A percentile compares a stretch with the other conserved stretches of the same genome.
These are phyloP conservation scores for Incumbomyces lentus DNA, from an alignment of 2,329 filamentous ascomycete genomes.

Conservation along the genomic window DNA sequence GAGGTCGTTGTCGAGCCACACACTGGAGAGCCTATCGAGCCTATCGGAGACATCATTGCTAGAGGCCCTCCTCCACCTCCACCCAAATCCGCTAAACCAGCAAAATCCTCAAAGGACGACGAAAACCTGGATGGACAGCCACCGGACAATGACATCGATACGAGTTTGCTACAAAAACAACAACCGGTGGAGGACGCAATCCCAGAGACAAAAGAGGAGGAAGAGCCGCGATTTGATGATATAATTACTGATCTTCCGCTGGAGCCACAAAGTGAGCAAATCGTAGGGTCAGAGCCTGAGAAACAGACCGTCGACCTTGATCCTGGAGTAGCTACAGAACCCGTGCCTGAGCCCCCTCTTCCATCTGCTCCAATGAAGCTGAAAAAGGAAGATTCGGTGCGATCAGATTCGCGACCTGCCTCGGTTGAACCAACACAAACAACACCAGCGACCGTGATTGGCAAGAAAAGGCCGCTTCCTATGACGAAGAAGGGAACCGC, in stretches of 20 bases:
- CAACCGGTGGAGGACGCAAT: slow-evolving; percentile 2
- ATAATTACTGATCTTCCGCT: no score
- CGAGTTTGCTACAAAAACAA: slow-evolving; percentile 1
- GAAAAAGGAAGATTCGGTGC: slow-evolving; percentile 14
- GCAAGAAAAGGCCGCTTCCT: slow-evolving; percentile 19
- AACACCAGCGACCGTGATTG: slow-evolving; percentile 13
- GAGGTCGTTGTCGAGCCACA: slow-evolving; percentile 20
- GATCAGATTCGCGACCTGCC: slow-evolving; percentile 11
- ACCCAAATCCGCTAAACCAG: slow-evolving; percentile 10
- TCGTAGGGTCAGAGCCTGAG: neutral
- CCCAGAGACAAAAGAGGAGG: neutral
- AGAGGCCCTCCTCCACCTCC: slow-evolving; percentile 18
- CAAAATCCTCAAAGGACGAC: slow-evolving; percentile 9
- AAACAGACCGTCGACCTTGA: neutral
- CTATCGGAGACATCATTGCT: slow-evolving; percentile 18
- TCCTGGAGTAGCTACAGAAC: neutral
- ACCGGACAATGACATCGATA: slow-evolving; percentile 7
- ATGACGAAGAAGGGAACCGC: slow-evolving; percentile 20
- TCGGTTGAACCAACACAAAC: slow-evolving; percentile 2
- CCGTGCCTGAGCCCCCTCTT: slow-evolving; percentile 1
- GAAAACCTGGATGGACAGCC: slow-evolving; percentile 4
- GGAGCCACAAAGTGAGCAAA: no score
- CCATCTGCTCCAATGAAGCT: slow-evolving; percentile 7
- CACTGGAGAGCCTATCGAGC: slow-evolving; percentile 18
- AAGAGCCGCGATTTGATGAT: neutral